A percentile compares a stretch with the other conserved stretches of the same genome.
These are phyloP conservation scores for Exophiala aquamarina DNA, from an alignment of 2,329 filamentous ascomycete genomes.

Conservation along the genomic window DNA sequence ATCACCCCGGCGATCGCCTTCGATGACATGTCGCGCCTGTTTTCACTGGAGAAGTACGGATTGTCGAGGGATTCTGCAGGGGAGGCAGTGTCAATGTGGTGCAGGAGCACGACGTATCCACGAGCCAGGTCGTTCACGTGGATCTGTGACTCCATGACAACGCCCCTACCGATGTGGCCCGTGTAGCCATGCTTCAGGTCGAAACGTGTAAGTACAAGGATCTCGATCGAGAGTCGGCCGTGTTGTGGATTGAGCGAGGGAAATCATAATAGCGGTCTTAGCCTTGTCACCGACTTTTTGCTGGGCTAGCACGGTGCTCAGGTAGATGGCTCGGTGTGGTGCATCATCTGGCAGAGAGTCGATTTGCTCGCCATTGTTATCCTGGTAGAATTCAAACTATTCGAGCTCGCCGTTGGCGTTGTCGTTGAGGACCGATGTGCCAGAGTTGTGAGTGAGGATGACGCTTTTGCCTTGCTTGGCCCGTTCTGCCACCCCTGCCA, in stretches of 20 bases:
- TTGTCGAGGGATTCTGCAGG: constrained; percentile 38
- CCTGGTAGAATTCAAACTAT: constrained; percentile 42
- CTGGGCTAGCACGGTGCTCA: constrained; percentile 40
- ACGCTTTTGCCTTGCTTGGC: constrained; percentile 37
- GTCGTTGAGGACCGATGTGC: constrained; percentile 43
- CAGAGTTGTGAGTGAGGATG: constrained; percentile 52
- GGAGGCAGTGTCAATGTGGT: constrained; percentile 34
- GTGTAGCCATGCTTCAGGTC: constrained; percentile 49
- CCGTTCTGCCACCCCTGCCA: constrained; percentile 43
- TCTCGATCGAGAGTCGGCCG: constrained; percentile 45
- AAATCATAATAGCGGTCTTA: constrained; percentile 49
- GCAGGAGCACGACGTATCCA: constrained; percentile 45
- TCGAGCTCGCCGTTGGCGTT: constrained; percentile 33
- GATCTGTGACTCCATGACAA: constrained; percentile 41
- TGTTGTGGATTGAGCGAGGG: constrained; percentile 40
- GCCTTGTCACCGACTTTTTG: constrained; percentile 39
- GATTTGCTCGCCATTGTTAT: constrained; percentile 38
- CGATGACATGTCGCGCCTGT: constrained; percentile 37
- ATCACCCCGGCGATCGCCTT: constrained; percentile 40
- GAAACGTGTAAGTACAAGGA: constrained; percentile 49
- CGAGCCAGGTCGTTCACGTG: constrained; percentile 50
- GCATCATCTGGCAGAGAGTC: constrained; percentile 42
- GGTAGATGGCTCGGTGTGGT: constrained; percentile 47
- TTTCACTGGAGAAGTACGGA: constrained; percentile 52
- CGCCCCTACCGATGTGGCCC: constrained; percentile 45